Conservation (phyloP, 148 eudicot species). For the Cornus florida region DNA sequence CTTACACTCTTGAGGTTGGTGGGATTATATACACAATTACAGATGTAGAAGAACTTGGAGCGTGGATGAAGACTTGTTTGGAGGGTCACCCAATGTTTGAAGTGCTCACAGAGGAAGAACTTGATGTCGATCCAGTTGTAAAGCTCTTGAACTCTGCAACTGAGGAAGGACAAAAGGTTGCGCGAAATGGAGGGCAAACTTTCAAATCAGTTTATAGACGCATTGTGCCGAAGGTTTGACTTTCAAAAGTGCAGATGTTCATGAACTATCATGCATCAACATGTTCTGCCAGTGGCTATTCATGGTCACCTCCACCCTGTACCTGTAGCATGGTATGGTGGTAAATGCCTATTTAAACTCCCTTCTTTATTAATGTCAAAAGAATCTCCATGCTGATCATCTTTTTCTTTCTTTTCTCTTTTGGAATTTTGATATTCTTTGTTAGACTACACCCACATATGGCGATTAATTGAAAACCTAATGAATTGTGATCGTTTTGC, state of each 20-base stretch:
- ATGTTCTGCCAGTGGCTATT: background rate
- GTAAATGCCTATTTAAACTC: too few species aligned
- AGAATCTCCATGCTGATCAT: too few species aligned
- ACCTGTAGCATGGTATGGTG: too few species aligned
- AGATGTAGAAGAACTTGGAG: slow-evolving; percentile 94
- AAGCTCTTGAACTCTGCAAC: slow-evolving; percentile 71
- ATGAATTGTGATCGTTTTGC: too few species aligned
- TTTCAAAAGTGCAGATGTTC: background rate
- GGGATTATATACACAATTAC: slow-evolving; percentile 90
- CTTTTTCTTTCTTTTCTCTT: too few species aligned
- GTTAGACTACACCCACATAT: too few species aligned
- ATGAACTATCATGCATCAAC: background rate
- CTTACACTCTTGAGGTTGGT: slow-evolving; percentile 74
- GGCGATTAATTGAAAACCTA: too few species aligned
- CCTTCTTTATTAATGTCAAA: too few species aligned
- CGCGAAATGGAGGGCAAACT: slow-evolving; percentile 80
- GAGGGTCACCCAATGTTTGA: slow-evolving; percentile 84
- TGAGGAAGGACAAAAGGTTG: slow-evolving; percentile 92
- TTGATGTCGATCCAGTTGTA: slow-evolving; percentile 76
- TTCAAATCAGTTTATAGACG: slow-evolving; percentile 75
- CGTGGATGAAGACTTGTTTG: slow-evolving; percentile 86
- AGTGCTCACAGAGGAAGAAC: slow-evolving; percentile 54
- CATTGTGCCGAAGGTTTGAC: slow-evolving; percentile 26
- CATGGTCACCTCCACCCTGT: background rate
- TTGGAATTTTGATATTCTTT: too few species aligned